These are phyloP conservation scores for Erysimum cheiranthoides DNA, from an alignment of 345 rosid species.

Conservation along the genomic window DNA sequence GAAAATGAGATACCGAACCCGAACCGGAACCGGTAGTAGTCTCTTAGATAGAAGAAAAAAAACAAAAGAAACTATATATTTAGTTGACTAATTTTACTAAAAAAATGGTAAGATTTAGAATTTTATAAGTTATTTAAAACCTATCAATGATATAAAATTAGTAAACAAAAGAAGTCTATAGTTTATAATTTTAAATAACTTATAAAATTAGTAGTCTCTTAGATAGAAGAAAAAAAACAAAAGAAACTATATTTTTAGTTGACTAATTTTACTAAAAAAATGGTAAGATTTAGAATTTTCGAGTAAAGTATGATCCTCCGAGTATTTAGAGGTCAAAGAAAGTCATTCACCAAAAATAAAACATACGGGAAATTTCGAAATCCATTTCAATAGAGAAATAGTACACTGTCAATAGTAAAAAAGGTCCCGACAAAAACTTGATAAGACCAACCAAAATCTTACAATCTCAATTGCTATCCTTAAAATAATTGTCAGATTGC, in stretches of 20 bases:
- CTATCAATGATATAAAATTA: too few species aligned
- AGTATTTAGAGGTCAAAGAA: neutral
- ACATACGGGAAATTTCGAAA: neutral
- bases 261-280: neutral
- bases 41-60: neutral
- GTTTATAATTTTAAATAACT: neutral
- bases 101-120: neutral
- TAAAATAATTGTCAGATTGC: slow-evolving; percentile 38
- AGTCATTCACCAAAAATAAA: neutral
- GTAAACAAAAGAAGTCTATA: too few species aligned
- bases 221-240: neutral
- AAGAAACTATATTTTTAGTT: neutral
- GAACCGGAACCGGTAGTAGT: too few species aligned
- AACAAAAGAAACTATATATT: neutral
- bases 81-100: neutral
- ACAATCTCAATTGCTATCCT: slow-evolving; percentile 27
- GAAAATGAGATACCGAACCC: too few species aligned
- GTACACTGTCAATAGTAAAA: slow-evolving; percentile 20
- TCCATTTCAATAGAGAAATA: neutral
- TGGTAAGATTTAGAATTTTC: neutral
- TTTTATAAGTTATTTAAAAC: too few species aligned
- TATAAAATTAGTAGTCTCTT: neutral
- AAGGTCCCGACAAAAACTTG: slow-evolving; percentile 33
- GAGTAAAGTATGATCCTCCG: slow-evolving; percentile 6
- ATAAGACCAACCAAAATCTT: slow-evolving; percentile 36